These are phyloP conservation scores for Cymbopogon citratus DNA, from an alignment of 176 grass and related monocot species.

Conservation along the genomic window DNA sequence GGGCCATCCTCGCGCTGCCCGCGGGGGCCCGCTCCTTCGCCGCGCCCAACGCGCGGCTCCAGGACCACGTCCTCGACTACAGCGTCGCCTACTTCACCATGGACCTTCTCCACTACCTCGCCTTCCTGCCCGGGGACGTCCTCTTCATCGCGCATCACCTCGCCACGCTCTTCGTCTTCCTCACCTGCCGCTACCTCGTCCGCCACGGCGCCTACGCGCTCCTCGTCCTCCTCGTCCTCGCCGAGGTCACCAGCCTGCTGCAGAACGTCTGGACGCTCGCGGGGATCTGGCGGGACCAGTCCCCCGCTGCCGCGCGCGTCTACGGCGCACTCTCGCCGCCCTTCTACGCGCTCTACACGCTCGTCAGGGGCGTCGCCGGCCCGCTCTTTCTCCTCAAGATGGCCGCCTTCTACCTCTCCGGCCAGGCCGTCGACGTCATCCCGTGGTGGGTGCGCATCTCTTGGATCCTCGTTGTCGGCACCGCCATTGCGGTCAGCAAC, in stretches of 20 bases:
- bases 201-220: slow-evolving; percentile 78
- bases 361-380: slow-evolving; percentile 62
- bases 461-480: slow-evolving; percentile 80
- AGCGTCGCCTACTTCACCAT: slow-evolving; percentile 90
- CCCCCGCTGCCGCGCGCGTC: slow-evolving; percentile 40
- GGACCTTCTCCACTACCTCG: slow-evolving; percentile 91
- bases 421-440: slow-evolving; percentile 60
- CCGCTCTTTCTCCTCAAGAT: slow-evolving; percentile 80
- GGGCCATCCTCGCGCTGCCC: slow-evolving; percentile 38
- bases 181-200: slow-evolving; percentile 78
- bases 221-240: slow-evolving; percentile 70
- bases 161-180: slow-evolving; percentile 90
- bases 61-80: slow-evolving; percentile 76
- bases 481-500: slow-evolving; percentile 72
- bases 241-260: slow-evolving; percentile 76
- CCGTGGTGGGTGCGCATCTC: slow-evolving; percentile 79
- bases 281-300: slow-evolving; percentile 72
- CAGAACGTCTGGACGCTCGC: slow-evolving; percentile 91
- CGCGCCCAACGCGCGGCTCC: slow-evolving; percentile 49
- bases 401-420: slow-evolving; percentile 62
- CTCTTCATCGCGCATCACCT: slow-evolving; percentile 97
- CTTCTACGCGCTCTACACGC: slow-evolving; percentile 81
- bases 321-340: slow-evolving; percentile 60
- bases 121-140: slow-evolving; percentile 64
- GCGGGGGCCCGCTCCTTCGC: slow-evolving; percentile 52